A percentile compares a stretch with the other conserved stretches of the same genome.
Conservation (phyloP, 1,284 basidiomycete species). For the Apiotrichum domesticum region DNA sequence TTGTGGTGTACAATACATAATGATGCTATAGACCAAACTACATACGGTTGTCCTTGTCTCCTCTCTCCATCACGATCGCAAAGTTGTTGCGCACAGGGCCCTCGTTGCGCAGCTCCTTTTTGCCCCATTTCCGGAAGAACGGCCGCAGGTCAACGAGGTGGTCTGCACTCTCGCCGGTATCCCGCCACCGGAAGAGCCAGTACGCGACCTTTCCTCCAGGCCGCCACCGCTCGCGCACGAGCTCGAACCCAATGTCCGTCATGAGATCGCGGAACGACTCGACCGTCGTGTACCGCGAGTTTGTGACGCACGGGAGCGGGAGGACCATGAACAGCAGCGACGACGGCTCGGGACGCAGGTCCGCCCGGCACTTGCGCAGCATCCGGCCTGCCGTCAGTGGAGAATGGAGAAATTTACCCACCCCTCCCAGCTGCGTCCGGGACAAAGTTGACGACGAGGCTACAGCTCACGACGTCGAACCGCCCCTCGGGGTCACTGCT, state of each 20-base stretch:
- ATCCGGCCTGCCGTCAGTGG: conserved; percentile 57
- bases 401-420: conserved; percentile 36
- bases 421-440: conserved; percentile 69
- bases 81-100: conserved; percentile 74
- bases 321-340: conserved; percentile 67
- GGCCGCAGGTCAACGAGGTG: conserved; percentile 1
- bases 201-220: conserved; percentile 43
- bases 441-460: conserved; percentile 81
- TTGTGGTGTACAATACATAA: conserved; percentile 23
- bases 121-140: conserved; percentile 27
- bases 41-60: not conserved
- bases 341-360: conserved; percentile 54
- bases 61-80: conserved; percentile 47
- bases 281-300: conserved; percentile 70
- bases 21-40: not conserved
- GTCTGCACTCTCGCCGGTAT: not conserved
- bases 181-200: conserved; percentile 39
- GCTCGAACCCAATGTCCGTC: conserved; percentile 58
- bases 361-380: conserved; percentile 59
- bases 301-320: conserved; percentile 70
- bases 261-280: conserved; percentile 58
- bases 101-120: conserved; percentile 57
- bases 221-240: conserved; percentile 59
- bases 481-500: conserved; percentile 47
- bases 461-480: conserved; percentile 75